These are phyloP conservation scores for Metschnikowia baotianmanensis DNA, from an alignment of 805 yeast species.

Conservation along the genomic window DNA sequence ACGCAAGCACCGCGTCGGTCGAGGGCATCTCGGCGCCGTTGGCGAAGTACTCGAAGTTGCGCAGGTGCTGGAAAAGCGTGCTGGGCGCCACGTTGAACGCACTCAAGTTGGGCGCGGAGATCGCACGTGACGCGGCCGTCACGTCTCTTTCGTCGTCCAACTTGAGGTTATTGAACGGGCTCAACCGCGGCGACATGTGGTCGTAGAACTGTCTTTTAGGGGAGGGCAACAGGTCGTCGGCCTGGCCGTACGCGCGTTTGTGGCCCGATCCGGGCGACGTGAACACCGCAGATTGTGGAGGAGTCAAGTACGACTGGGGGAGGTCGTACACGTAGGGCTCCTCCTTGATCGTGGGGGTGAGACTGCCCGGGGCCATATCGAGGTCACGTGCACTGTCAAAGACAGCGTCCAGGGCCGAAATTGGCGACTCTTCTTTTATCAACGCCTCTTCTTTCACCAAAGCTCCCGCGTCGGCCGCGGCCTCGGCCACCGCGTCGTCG, in stretches of 20 bases:
- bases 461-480: neutral
- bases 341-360: constrained; percentile 7
- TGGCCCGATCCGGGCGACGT: constrained; percentile 7
- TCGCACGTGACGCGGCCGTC: constrained; percentile 18
- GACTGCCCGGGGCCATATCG: neutral
- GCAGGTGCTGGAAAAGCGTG: constrained; percentile 11
- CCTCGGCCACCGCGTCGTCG: neutral
- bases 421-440: no score
- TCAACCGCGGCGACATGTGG: constrained; percentile 6
- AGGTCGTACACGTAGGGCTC: constrained; percentile 1
- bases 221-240: constrained; percentile 12
- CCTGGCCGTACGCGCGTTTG: constrained; percentile 8
- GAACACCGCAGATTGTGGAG: neutral
- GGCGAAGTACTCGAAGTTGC: constrained; percentile 6
- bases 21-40: constrained; percentile 7
- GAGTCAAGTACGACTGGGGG: constrained; percentile 8
- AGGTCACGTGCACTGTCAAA: no score
- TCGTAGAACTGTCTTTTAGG: constrained; percentile 9
- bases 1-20: constrained; percentile 8
- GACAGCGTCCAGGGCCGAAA: no score
- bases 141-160: constrained; percentile 12
- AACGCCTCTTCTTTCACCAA: no score
- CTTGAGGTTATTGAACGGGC: constrained; percentile 7
- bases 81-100: constrained; percentile 7
- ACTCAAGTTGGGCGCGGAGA: constrained; percentile 21